Conservation (phyloP, 306 rosid genomes). For the Cucurbita maxima region DNA sequence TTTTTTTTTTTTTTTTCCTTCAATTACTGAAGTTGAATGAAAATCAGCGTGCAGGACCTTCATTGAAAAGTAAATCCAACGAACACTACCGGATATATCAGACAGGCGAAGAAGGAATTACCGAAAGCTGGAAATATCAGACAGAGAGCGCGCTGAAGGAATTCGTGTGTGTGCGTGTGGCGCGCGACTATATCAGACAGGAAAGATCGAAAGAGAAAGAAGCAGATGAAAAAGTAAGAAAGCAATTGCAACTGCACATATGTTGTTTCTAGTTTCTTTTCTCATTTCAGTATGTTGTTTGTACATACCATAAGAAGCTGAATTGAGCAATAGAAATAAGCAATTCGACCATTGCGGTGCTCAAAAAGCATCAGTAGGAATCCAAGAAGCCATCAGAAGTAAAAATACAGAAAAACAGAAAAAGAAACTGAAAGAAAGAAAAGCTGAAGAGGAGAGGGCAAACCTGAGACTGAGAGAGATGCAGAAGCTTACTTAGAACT, state of each 20-base stretch:
- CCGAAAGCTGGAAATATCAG: not conserved
- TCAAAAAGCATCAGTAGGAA: not conserved
- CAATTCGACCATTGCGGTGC: not conserved
- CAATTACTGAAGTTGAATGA: not conserved
- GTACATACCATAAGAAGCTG: too few relatives aligned
- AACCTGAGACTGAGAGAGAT: not conserved
- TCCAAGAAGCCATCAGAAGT: not conserved
- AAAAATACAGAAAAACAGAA: not conserved
- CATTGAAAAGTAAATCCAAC: not conserved
- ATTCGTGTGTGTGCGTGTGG: not conserved
- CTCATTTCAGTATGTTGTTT: too few relatives aligned
- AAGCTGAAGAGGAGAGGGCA: not conserved
- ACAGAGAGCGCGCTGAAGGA: not conserved
- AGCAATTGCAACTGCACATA: not conserved
- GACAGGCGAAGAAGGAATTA: not conserved
- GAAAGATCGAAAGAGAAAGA: not conserved
- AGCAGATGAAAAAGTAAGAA: not conserved
- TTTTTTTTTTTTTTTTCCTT: too few relatives aligned
- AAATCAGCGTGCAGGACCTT: not conserved
- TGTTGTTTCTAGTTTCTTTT: not conserved
- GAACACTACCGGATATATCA: not conserved
- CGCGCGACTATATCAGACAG: not conserved
- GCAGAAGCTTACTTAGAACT: not conserved
- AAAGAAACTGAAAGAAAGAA: not conserved
- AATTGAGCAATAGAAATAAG: not conserved